phyloP scores from a whole-genome alignment of 2,329 filamentous ascomycete genomes.

The Trichoderma sp. region DNA sequence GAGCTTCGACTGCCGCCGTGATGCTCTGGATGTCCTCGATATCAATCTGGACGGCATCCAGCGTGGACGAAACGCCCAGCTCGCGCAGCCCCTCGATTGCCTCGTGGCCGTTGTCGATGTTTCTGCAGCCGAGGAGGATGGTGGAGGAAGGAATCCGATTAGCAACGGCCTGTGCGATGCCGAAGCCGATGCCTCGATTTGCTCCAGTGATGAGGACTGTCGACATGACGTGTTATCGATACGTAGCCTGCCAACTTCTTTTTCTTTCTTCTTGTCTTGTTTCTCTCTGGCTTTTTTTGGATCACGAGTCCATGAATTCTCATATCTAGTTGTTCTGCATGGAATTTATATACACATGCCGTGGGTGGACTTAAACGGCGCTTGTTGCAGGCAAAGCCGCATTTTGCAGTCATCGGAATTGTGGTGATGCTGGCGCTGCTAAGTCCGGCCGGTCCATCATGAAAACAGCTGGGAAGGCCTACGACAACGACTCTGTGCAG shows the following conservation, averaged over 20 bases:
- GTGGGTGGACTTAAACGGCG: conserved; percentile 5
- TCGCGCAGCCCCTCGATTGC: conserved; percentile 10
- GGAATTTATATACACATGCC: not conserved
- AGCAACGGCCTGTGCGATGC: conserved; percentile 35
- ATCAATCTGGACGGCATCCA: conserved; percentile 29
- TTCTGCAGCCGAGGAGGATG: conserved; percentile 35
- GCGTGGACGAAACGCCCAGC: not conserved
- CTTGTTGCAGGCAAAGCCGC: not conserved
- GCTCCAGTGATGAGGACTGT: conserved; percentile 24
- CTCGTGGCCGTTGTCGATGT: not conserved
- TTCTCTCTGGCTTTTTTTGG: not conserved
- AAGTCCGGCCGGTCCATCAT: conserved; percentile 5
- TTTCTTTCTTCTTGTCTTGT: not conserved
- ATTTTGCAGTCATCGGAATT: conserved; percentile 10
- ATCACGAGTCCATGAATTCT: too few species aligned
- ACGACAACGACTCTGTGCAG: not conserved
- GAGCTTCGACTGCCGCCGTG: conserved; percentile 16
- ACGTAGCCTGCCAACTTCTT: too few species aligned
- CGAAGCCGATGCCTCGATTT: conserved; percentile 41
- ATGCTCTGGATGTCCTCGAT: conserved; percentile 32
- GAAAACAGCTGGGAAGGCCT: not conserved
- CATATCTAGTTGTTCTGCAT: not conserved
- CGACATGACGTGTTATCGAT: conserved; percentile 11
- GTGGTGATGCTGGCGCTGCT: conserved; percentile 5
- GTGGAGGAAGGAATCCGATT: conserved; percentile 31